Base-by-base conservation (phyloP, 192 early-diverging fungal species). In the Neocallimastix lanati region DNA sequence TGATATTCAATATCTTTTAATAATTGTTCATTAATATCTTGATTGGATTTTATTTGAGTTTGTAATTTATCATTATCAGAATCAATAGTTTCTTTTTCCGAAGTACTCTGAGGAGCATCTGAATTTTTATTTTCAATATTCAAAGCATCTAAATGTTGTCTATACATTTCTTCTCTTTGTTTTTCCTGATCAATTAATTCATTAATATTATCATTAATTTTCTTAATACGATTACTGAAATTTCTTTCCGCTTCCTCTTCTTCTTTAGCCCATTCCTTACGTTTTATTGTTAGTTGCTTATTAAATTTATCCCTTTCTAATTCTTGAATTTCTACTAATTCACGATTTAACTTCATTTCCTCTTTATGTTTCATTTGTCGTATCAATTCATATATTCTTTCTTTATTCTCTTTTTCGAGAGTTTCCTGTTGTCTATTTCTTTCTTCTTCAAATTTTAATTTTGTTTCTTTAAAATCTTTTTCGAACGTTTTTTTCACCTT, bases 371-470 rank as follows among this genome's bases (percentile, higher is more conserved):
- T 67, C 50, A 67, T 67, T n/a, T n/a, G 21, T 67, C n/a, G 21
- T n/a, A 67, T 67, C 9, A 67, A 67, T 67, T 67, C 50, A 67
- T 77, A 27, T 16, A 27, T 29, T 83, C 29, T 29, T 81, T 37
- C 28, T 83, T 76, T 28, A 29, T 28, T 40, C 29, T 82, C 76
- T 85, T 81, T 28, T 36, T 28, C 38, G 78, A 77, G n/a, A 78
- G 50, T 14, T 82, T 30, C 30, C 78, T 67, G 77, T 84, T 77
- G 40, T 37, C 28, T 16, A 13, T 29, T 2, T 76, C 28, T 28
- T 28, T 28, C 30, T 81, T 30, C 36, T 81, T 81, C 81, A 81
- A 28, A 28, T 28, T 81, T n/a, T n/a, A 9, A 25, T 67, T 67
- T 67, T 1, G 21, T 67, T 67, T 67, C 50, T 9, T 67, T 67